Evolutionary conservation across 2,329 filamentous ascomycete genomes (phyloP).

Genomic region (Blumeria hordei): DNA sequence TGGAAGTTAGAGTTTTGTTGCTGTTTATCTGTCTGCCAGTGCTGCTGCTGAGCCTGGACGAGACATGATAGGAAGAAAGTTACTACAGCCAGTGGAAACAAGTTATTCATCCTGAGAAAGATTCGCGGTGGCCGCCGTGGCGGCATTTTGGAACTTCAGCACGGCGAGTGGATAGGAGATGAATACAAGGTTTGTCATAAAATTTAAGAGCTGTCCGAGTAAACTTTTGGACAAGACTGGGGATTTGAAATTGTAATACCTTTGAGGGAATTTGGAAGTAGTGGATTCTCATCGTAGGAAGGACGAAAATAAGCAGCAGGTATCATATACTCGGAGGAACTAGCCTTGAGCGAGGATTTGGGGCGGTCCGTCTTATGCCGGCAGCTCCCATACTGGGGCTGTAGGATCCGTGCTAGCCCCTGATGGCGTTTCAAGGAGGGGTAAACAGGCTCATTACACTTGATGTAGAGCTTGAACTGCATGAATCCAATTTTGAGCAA

Average conservation of each 20-base stretch:
- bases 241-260: too few species aligned
- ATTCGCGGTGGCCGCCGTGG: conserved; percentile 29
- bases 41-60: conserved; percentile 41
- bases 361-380: too few species aligned
- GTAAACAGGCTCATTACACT: too few species aligned
- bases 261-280: too few species aligned
- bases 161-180: background rate
- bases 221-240: too few species aligned
- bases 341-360: background rate
- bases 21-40: conserved; percentile 15
- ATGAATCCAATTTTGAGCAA: background rate
- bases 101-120: conserved; percentile 11
- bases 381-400: too few species aligned
- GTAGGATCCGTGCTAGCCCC: too few species aligned
- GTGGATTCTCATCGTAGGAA: too few species aligned
- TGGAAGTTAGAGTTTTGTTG: conserved; percentile 9
- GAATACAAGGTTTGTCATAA: background rate
- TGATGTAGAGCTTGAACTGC: background rate
- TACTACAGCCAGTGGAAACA: conserved; percentile 27
- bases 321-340: background rate
- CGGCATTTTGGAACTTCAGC: conserved; percentile 28
- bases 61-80: conserved; percentile 33
- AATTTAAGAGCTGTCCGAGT: background rate
- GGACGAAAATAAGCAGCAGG: background rate
- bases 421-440: too few species aligned